A percentile compares a stretch with the other conserved stretches of the same genome.
Conservation (phyloP, 352 stramenopile genomes). For the Blastocystis sp. region DNA sequence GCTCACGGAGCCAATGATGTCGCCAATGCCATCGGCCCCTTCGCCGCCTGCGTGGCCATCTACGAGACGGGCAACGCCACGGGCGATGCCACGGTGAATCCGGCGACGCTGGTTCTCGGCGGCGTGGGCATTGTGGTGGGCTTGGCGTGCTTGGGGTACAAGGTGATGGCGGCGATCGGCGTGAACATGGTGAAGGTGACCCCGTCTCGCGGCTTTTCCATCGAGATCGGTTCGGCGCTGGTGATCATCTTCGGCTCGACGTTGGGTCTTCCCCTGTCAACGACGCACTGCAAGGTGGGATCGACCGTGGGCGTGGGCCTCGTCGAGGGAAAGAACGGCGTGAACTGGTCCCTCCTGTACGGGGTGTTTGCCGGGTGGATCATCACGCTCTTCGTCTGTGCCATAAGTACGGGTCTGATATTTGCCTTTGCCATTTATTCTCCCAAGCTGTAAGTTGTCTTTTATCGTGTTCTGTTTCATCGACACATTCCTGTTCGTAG, state of each 20-base stretch:
- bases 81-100: slow-evolving; percentile 70
- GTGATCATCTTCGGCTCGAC: slow-evolving; percentile 74
- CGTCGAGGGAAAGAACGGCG: slow-evolving; percentile 67
- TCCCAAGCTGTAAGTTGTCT: slow-evolving; percentile 7
- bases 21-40: slow-evolving; percentile 74
- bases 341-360: slow-evolving; percentile 72
- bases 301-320: slow-evolving; percentile 74
- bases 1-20: slow-evolving; percentile 76
- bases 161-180: slow-evolving; percentile 75
- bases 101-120: slow-evolving; percentile 73
- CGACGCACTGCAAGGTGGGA: slow-evolving; percentile 75
- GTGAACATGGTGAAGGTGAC: slow-evolving; percentile 75
- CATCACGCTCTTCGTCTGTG: slow-evolving; percentile 73
- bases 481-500: background rate
- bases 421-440: slow-evolving; percentile 71
- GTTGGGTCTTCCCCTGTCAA: slow-evolving; percentile 73
- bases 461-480: background rate
- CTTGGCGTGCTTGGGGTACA: slow-evolving; percentile 73
- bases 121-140: slow-evolving; percentile 72
- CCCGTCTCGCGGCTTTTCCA: slow-evolving; percentile 75
- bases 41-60: slow-evolving; percentile 72
- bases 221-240: slow-evolving; percentile 74
- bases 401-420: slow-evolving; percentile 70
- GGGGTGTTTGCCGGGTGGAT: slow-evolving; percentile 72
- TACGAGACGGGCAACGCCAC: slow-evolving; percentile 36